These are phyloP conservation scores for Uronychia binucleata DNA, from an alignment of 73 alveolate species.

Conservation along the genomic window DNA sequence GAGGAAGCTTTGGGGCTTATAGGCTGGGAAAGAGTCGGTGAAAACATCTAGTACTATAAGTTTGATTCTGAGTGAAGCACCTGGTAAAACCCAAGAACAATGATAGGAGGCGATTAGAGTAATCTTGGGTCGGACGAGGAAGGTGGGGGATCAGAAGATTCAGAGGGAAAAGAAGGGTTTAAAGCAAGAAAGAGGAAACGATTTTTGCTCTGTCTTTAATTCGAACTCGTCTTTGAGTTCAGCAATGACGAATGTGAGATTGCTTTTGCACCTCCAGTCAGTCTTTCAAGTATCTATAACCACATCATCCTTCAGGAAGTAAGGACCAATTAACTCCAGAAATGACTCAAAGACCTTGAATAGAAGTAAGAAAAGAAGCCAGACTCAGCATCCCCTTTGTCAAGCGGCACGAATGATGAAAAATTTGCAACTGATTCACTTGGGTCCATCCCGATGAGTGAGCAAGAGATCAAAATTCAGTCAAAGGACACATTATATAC, in stretches of 20 bases:
- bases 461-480: background rate
- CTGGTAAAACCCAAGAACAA: background rate
- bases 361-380: background rate
- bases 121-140: background rate
- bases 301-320: background rate
- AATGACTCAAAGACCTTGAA: background rate
- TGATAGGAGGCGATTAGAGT: background rate
- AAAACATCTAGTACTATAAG: slow-evolving; percentile 46
- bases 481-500: background rate
- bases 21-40: slow-evolving; percentile 63
- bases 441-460: too few relatives aligned
- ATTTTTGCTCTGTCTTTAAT: background rate
- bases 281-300: background rate
- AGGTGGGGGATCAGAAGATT: background rate
- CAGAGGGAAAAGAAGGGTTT: background rate
- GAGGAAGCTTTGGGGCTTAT: background rate
- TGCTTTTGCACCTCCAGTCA: background rate
- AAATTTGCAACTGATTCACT: too few relatives aligned
- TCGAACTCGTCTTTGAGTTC: background rate
- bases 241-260: background rate
- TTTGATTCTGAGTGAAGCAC: background rate
- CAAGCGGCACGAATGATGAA: too few relatives aligned
- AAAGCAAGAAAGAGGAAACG: background rate
- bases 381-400: background rate
- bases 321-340: background rate